Conservation (phyloP, 192 early-diverging fungal species). For the Coemansia sp. region DNA sequence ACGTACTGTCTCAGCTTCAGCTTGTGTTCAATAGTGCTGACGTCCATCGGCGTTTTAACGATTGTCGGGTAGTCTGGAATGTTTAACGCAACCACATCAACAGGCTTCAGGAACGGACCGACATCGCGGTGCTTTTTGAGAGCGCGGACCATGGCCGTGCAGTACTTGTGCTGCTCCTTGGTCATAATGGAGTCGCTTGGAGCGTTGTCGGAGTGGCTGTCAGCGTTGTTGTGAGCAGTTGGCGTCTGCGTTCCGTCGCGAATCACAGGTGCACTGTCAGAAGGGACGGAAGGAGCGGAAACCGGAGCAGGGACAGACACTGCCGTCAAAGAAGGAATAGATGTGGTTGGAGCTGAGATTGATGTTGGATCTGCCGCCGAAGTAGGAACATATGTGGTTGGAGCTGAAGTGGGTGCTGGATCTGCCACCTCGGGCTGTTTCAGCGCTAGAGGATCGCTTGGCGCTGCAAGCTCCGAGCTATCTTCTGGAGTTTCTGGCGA, state of each 20-base stretch:
- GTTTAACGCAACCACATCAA: slow-evolving; percentile 70
- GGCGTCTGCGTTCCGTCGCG: slow-evolving; percentile 1
- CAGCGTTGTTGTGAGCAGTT: not conserved
- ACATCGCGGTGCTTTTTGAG: slow-evolving; percentile 80
- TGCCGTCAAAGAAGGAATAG: not conserved
- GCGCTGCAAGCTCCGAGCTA: not conserved
- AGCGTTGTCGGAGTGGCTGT: not conserved
- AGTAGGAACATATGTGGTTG: not conserved
- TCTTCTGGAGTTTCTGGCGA: not conserved
- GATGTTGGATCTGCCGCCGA: not conserved
- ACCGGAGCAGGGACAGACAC: not conserved
- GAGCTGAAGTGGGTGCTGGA: not conserved
- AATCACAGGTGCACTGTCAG: not conserved
- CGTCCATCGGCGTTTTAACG: slow-evolving; percentile 75
- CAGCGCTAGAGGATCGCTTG: not conserved
- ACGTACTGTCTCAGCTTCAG: slow-evolving; percentile 59
- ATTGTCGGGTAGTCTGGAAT: slow-evolving; percentile 75
- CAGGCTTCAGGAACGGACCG: slow-evolving; percentile 78
- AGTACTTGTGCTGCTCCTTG: slow-evolving; percentile 82
- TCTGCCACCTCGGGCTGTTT: not conserved
- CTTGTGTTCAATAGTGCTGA: slow-evolving; percentile 69
- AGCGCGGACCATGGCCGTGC: slow-evolving; percentile 64
- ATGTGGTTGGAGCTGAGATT: too few relatives aligned
- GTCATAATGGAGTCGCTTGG: slow-evolving; percentile 50
- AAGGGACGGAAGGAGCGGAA: not conserved